phyloP scores from a whole-genome alignment of 164 flowering plant species.

The Annona cherimola region DNA sequence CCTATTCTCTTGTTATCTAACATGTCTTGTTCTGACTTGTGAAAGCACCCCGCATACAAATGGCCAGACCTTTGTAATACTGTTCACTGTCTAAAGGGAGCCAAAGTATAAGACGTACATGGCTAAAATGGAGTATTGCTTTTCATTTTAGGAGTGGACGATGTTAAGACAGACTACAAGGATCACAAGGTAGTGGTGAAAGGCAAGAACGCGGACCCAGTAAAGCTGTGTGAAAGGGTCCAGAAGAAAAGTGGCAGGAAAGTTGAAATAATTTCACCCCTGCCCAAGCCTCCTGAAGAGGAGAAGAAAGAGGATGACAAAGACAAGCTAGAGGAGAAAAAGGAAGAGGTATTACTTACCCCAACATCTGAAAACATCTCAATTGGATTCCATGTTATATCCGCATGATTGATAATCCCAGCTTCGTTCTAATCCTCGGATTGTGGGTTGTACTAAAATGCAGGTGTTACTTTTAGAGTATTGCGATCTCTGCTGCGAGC shows the following conservation, averaged over 20 bases:
- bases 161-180: conserved; percentile 61
- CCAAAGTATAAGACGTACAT: background rate
- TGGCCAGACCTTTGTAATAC: too few species aligned
- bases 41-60: too few species aligned
- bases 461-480: too few species aligned
- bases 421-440: too few species aligned
- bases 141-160: conserved; percentile 62
- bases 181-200: conserved; percentile 71
- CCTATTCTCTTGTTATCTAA: too few species aligned
- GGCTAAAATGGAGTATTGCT: background rate
- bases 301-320: conserved; percentile 29
- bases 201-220: conserved; percentile 74
- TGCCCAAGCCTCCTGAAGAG: conserved; percentile 64
- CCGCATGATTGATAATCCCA: too few species aligned
- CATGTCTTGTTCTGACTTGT: too few species aligned
- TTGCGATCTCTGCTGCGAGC: too few species aligned
- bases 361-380: background rate
- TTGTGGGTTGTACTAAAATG: too few species aligned
- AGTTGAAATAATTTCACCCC: conserved; percentile 71
- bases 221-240: conserved; percentile 66
- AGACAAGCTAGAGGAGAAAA: conserved; percentile 36
- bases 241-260: conserved; percentile 73
- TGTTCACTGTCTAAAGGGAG: too few species aligned
- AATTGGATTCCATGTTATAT: background rate
- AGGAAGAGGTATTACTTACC: conserved; percentile 43